Conservation (phyloP, 148 eudicot genomes). For the Heliamphora exappendiculata region DNA sequence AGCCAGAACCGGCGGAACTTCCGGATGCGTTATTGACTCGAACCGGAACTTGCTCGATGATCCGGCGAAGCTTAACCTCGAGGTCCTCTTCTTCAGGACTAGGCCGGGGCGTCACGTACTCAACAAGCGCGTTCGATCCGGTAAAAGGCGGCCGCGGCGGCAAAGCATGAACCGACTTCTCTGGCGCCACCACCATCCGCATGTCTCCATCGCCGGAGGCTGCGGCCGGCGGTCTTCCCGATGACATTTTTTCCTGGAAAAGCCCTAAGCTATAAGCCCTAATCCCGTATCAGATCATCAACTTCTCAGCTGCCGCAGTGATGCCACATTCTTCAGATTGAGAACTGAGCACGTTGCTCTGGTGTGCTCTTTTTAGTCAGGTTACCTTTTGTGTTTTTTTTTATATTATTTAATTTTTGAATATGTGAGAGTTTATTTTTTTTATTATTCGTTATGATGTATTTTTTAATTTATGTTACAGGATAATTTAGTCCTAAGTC, state of each 20-base stretch:
- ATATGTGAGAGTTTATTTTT: too few relatives aligned
- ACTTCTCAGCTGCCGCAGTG: neutral
- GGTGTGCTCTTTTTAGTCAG: too few relatives aligned
- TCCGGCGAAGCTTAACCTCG: constrained; percentile 83
- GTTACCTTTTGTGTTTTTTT: too few relatives aligned
- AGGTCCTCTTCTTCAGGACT: constrained; percentile 78
- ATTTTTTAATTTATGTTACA: too few relatives aligned
- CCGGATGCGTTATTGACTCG: constrained; percentile 98
- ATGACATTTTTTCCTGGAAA: constrained; percentile 26
- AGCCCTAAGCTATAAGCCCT: neutral
- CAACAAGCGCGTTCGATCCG: constrained; percentile 59
- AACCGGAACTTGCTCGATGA: constrained; percentile 79
- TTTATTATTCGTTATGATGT: too few relatives aligned
- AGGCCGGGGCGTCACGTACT: constrained; percentile 51
- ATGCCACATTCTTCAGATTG: neutral
- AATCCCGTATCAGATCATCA: neutral
- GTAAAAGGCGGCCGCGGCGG: constrained; percentile 54
- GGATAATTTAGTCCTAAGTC: too few relatives aligned
- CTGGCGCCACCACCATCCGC: constrained; percentile 46
- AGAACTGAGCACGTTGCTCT: neutral
- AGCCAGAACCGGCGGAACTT: constrained; percentile 97
- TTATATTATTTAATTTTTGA: too few relatives aligned
- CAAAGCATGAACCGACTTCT: constrained; percentile 25
- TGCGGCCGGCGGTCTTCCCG: constrained; percentile 30
- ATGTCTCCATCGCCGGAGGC: constrained; percentile 51